phyloP scores from a whole-genome alignment of 208 protist genomes.

The Acanthamoeba lenticulata region DNA sequence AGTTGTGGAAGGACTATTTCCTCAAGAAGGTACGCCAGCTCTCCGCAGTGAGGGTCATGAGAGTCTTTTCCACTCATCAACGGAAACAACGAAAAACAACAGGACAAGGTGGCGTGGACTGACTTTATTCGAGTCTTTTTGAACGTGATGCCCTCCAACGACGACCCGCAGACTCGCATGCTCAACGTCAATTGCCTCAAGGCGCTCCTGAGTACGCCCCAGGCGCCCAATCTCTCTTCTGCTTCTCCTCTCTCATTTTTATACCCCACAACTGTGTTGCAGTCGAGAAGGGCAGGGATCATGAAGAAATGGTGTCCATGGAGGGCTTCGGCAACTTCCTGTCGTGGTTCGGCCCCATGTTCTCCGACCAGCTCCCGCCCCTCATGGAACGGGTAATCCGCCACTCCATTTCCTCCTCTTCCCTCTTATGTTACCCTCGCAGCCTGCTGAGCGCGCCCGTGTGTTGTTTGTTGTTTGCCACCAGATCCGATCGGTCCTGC shows the following conservation, averaged over 20 bases:
- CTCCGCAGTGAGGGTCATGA: not conserved
- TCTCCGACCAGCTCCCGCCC: constrained; percentile 65
- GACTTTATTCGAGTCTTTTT: constrained; percentile 79
- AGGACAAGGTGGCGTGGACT: constrained; percentile 75
- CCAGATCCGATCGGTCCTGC: constrained; percentile 67
- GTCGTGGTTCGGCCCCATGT: constrained; percentile 79
- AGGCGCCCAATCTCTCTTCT: not conserved
- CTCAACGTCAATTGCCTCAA: constrained; percentile 81
- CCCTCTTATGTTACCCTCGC: not conserved
- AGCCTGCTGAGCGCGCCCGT: not conserved
- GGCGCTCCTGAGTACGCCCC: constrained; percentile 58
- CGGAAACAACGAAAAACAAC: no score
- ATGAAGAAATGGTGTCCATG: constrained; percentile 67
- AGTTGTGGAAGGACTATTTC: constrained; percentile 77
- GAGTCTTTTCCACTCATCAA: constrained; percentile 42
- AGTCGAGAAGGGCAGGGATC: constrained; percentile 53
- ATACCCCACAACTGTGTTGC: not conserved
- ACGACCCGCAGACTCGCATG: constrained; percentile 34
- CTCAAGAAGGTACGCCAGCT: constrained; percentile 33
- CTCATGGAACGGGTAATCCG: constrained; percentile 74
- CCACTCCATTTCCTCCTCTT: not conserved
- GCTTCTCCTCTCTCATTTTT: not conserved
- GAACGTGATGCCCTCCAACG: constrained; percentile 72
- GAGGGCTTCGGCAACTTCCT: constrained; percentile 81
- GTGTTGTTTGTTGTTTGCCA: not conserved